Evolutionary conservation across 2,329 filamentous ascomycete genomes (phyloP).

Genomic region (Hypoxylon sp.): DNA sequence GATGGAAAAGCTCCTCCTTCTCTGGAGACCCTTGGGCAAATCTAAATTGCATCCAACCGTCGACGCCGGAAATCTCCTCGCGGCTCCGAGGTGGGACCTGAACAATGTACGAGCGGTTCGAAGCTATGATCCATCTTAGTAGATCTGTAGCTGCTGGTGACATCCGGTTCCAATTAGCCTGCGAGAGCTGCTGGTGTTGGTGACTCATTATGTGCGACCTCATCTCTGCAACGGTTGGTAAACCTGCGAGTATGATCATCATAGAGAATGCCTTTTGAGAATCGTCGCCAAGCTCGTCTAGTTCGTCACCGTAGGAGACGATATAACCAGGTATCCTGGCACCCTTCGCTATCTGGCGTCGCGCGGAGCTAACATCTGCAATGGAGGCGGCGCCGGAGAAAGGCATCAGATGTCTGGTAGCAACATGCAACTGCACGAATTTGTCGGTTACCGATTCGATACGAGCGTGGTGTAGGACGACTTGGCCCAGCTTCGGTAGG

Average conservation of each 20-base stretch:
- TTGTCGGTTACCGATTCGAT: conserved; percentile 19
- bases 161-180: conserved; percentile 66
- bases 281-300: conserved; percentile 63
- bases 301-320: conserved; percentile 65
- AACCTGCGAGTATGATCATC: conserved; percentile 64
- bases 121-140: conserved; percentile 89
- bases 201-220: conserved; percentile 59
- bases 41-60: conserved; percentile 81
- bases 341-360: not conserved
- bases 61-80: conserved; percentile 72
- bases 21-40: conserved; percentile 91
- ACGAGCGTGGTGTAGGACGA: conserved; percentile 45
- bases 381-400: not conserved
- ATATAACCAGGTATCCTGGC: conserved; percentile 33
- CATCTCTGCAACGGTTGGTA: conserved; percentile 74
- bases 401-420: conserved; percentile 38
- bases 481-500: too few species aligned
- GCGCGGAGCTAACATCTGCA: not conserved
- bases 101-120: conserved; percentile 87
- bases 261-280: conserved; percentile 64
- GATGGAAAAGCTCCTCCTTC: conserved; percentile 81
- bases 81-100: conserved; percentile 69
- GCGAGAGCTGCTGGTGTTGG: conserved; percentile 46
- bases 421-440: conserved; percentile 39
- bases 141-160: conserved; percentile 75